phyloP scores from a whole-genome alignment of 2,329 filamentous ascomycete species.

The Pestalotiopsis sp. region DNA sequence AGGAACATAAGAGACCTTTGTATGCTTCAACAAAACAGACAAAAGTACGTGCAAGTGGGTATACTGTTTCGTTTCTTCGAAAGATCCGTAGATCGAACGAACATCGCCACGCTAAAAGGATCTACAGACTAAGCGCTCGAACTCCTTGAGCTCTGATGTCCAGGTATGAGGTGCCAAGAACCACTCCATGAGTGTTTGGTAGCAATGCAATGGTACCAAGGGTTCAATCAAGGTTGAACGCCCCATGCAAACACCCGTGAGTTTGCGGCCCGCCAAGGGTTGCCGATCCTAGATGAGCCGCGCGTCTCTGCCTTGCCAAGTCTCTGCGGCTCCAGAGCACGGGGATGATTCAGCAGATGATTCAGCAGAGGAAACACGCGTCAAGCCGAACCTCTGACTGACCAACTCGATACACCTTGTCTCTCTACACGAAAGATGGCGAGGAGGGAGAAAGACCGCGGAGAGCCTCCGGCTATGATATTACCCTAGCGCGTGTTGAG shows the following conservation, averaged over 20 bases:
- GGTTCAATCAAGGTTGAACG: background rate
- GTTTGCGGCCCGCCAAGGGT: background rate
- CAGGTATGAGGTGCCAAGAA: too few relatives aligned
- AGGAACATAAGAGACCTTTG: background rate
- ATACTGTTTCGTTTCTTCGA: background rate
- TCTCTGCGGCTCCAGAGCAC: background rate
- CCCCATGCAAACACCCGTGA: background rate
- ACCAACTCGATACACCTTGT: background rate
- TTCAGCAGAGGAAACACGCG: background rate
- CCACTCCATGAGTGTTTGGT: background rate
- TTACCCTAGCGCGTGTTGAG: too few relatives aligned
- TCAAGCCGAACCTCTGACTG: background rate
- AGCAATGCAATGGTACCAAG: background rate
- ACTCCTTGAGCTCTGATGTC: background rate
- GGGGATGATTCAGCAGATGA: background rate
- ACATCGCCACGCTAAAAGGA: background rate
- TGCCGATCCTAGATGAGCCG: background rate
- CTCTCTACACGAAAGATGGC: too few relatives aligned
- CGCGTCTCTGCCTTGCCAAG: background rate
- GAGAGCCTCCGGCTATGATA: too few relatives aligned
- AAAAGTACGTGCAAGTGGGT: background rate
- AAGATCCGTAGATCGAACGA: background rate
- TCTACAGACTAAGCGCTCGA: background rate
- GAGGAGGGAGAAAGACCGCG: too few relatives aligned
- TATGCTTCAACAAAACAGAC: background rate